Base-by-base conservation (phyloP, 495 filamentous ascomycete genomes). In the Trichoderma asperelloides region DNA sequence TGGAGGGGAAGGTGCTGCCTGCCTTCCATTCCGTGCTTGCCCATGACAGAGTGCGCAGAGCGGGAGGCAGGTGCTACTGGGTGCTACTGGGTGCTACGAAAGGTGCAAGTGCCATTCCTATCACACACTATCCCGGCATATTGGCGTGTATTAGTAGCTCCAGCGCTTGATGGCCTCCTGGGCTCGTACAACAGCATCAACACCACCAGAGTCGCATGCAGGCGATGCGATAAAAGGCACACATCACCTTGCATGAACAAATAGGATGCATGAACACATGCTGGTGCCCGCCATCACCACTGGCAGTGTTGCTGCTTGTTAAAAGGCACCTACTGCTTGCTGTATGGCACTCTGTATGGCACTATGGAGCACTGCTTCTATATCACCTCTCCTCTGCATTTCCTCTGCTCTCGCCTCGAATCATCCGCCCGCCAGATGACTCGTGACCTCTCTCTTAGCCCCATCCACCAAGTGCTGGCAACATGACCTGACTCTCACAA, bases 1-100 rank as follows among this genome's bases (percentile, higher is more conserved):
- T 60, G 55, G 55, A 60, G 55, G 55, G 55, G 55, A 60, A 60
- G 55, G 55, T 60, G 55, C 55, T 30, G 55, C 55, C 55, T 60
- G 55, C 27, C 27, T 13, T 60, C 27, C 11, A 33, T 60, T 27
- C 25, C 55, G 47, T 30, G 55, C 55, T 30, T 60, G 55, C 55
- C 55, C 47, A 11, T 21, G 18, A 21, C 33, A 37, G 33, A 37
- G 33, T n/a, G n/a, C n/a, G 33, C 33, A 37, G 33, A 37, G 33
- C 33, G 33, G 33, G 33, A 37, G 33, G 33, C 33, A 37, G 33
- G 33, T 37, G 33, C 33, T 4, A 37, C 33, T 37, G 33, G 33
- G 33, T 37, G 33, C 33, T 4, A 37, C 33, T 37, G 33, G 33
- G 33, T 8, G 33, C 33, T 37, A 37, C 33, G 5, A 37, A 37